These are phyloP conservation scores for Aurantiochytrium sp. DNA, from an alignment of 108 stramenopile species.

Conservation along the genomic window DNA sequence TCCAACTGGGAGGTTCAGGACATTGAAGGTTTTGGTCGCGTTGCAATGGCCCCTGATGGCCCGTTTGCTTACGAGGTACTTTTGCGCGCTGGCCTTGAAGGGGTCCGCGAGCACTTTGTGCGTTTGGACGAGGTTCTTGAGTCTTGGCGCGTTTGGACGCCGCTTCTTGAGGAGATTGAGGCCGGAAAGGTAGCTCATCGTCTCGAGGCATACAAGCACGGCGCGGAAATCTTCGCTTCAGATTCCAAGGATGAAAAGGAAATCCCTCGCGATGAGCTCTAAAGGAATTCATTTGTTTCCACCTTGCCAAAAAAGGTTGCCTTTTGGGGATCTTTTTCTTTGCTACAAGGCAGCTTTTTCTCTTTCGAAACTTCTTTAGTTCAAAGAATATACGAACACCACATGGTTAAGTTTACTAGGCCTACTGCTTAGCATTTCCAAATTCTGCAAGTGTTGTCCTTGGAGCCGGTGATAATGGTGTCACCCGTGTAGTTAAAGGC, in stretches of 20 bases:
- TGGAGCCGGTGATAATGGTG: conserved; percentile 57
- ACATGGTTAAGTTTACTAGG: background rate
- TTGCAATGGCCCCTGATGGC: background rate
- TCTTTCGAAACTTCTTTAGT: background rate
- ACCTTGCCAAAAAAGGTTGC: too few species aligned
- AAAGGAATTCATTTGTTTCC: background rate
- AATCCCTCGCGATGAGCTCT: background rate
- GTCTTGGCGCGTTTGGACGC: conserved; percentile 9
- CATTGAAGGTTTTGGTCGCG: background rate
- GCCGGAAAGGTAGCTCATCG: background rate
- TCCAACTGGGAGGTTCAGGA: background rate
- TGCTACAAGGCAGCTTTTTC: background rate
- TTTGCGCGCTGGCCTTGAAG: background rate
- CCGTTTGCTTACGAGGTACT: conserved; percentile 2
- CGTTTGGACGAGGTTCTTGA: conserved; percentile 4
- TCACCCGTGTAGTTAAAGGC: conserved; percentile 64
- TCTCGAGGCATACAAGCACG: background rate
- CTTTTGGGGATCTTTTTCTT: too few species aligned
- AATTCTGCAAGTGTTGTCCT: conserved; percentile 60
- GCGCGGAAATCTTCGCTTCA: background rate
- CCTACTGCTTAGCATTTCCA: conserved; percentile 37
- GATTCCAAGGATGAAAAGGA: background rate
- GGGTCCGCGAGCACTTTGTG: background rate
- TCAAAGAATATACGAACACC: background rate
- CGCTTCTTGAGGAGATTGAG: background rate